These are phyloP conservation scores for Tolypocladium endophyticum DNA, from an alignment of 2,329 filamentous ascomycete genomes.

Conservation along the genomic window DNA sequence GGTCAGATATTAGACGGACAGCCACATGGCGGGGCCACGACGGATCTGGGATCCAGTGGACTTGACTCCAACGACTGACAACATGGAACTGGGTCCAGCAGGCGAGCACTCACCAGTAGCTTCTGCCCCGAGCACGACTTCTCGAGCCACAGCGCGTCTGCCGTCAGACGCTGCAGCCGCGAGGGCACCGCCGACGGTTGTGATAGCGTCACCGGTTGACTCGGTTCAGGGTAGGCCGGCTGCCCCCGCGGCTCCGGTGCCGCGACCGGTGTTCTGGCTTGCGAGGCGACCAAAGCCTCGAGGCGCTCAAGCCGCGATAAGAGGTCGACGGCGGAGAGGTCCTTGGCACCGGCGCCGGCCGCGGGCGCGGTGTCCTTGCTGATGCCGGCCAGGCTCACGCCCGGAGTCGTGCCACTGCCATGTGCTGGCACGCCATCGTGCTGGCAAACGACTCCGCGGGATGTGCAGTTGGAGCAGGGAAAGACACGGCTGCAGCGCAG, in stretches of 20 bases:
- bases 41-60: not conserved
- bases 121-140: constrained; percentile 18
- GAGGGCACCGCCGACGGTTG: constrained; percentile 13
- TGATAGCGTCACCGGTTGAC: constrained; percentile 4
- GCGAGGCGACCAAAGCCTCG: constrained; percentile 9
- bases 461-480: constrained; percentile 25
- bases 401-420: not conserved
- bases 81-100: not conserved
- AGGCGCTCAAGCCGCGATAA: constrained; percentile 12
- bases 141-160: constrained; percentile 23
- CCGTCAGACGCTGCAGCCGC: constrained; percentile 20
- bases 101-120: constrained; percentile 14
- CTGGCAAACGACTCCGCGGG: constrained; percentile 21
- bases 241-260: not conserved
- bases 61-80: not conserved
- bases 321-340: constrained; percentile 10
- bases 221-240: not conserved
- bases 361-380: not conserved
- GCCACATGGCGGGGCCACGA: not conserved
- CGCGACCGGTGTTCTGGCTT: not conserved
- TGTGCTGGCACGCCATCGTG: constrained; percentile 6
- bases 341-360: constrained; percentile 4
- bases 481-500: constrained; percentile 24
- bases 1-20: constrained; percentile 2
- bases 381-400: not conserved